phyloP scores from a whole-genome alignment of 208 protist species.

The Crithidia sp. region DNA sequence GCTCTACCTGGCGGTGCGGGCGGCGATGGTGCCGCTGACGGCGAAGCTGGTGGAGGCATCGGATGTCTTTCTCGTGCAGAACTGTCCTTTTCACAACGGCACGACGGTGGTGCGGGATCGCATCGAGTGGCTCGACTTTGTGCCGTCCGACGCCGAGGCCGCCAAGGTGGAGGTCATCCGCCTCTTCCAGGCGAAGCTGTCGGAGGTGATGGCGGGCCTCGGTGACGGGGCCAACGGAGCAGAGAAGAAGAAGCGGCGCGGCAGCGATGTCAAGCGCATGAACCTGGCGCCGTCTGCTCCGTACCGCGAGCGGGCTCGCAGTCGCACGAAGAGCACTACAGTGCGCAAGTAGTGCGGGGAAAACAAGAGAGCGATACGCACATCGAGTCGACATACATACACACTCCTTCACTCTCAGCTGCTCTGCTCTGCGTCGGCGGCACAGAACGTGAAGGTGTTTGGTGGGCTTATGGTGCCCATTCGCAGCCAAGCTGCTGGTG shows the following conservation, averaged over 20 bases:
- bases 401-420: too few relatives aligned
- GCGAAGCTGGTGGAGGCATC: conserved; percentile 47
- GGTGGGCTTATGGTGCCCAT: too few relatives aligned
- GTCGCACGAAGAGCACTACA: conserved; percentile 30
- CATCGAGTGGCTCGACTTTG: conserved; percentile 74
- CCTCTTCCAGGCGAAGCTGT: conserved; percentile 69
- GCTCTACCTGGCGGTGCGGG: conserved; percentile 65
- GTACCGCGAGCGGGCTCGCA: conserved; percentile 48
- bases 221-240: conserved; percentile 21
- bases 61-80: conserved; percentile 80
- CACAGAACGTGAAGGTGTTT: too few relatives aligned
- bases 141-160: conserved; percentile 30
- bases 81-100: conserved; percentile 84
- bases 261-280: conserved; percentile 59
- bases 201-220: conserved; percentile 45
- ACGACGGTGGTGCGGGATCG: conserved; percentile 72
- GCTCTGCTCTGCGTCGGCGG: too few relatives aligned
- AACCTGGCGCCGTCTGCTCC: conserved; percentile 83
- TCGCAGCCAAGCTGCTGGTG: too few relatives aligned
- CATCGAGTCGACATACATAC: not conserved
- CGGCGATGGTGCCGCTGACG: conserved; percentile 61
- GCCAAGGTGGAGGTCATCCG: conserved; percentile 45
- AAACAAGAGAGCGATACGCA: conserved; percentile 4
- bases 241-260: conserved; percentile 60
- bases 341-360: conserved; percentile 14